Base-by-base conservation (phyloP, 1,284 basidiomycete genomes). In the Tausonia pullulans region DNA sequence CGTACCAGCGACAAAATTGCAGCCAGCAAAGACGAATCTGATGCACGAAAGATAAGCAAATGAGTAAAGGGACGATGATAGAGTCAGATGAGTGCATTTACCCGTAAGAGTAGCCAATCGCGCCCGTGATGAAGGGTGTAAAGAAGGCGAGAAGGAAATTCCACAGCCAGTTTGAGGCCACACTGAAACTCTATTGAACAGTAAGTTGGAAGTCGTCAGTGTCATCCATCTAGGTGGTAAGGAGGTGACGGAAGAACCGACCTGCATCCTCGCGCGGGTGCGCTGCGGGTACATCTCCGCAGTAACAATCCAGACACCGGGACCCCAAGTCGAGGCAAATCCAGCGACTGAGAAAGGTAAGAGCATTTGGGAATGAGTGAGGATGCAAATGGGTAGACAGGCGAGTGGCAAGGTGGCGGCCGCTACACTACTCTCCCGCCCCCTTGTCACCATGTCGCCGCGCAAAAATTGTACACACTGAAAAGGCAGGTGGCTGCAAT, bases 61-160 rank as follows among this genome's bases (percentile, higher is more conserved):
- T 9, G 48, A 49, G 14, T 9, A 49, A 14, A 27, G 27, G 27
- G 27, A 27, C 27, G 27, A 27, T 27, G 27, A 27, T 27, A 27
- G 27, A 27, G 27, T 27, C 27, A 27, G 27, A 27, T 27, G 27
- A 27, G 27, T 27, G 27, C 27, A 2, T 27, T 27, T 27, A 27
- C 27, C 54, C 54, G 62, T 52, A 58, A 1, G 11, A 13, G 53
- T 51, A 65, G 1, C 55, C 16, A 39, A 65, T 64, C 44, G 46
- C 53, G 7, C 49, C 59, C 46, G 63, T 62, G 60, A 65, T 65
- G 49, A 61, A 50, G 6, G 64, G 60, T n/a, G 64, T 65, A 49
- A 65, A 65, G 60, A 65, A 65, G 10, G 59, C 64, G n/a, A 65
- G 49, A 11, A 65, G 55, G 60, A 65, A 65, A 49, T 65, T 61